phyloP scores from a whole-genome alignment of 176 grass and related monocot species.

The Aegilops tauschii region DNA sequence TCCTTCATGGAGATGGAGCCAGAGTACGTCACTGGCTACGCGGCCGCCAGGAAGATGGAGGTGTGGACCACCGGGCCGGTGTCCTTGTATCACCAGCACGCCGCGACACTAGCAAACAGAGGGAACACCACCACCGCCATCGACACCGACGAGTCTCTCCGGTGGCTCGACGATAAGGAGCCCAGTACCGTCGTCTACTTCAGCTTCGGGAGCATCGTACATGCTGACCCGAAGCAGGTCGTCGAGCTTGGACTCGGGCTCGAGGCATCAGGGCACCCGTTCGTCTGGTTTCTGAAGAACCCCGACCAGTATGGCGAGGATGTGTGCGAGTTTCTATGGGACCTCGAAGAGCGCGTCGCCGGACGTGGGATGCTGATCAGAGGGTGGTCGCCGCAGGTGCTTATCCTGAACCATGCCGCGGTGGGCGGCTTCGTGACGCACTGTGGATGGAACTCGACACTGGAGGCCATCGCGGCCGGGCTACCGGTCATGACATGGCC shows the following conservation, averaged over 20 bases:
- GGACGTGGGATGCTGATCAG: constrained; percentile 41
- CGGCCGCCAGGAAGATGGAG: constrained; percentile 35
- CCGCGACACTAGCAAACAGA: background rate
- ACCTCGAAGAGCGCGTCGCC: constrained; percentile 19
- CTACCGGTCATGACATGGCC: constrained; percentile 62
- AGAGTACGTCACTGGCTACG: constrained; percentile 39
- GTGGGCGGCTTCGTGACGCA: constrained; percentile 71
- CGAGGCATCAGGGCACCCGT: constrained; percentile 35
- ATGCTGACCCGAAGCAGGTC: constrained; percentile 29
- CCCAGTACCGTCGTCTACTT: constrained; percentile 56
- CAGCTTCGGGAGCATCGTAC: constrained; percentile 64
- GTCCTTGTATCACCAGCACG: constrained; percentile 45
- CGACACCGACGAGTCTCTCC: constrained; percentile 29
- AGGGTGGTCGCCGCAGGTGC: constrained; percentile 63
- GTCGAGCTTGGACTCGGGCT: constrained; percentile 55
- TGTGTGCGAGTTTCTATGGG: background rate
- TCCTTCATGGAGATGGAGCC: constrained; percentile 58
- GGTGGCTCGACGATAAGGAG: constrained; percentile 51
- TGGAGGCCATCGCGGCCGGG: constrained; percentile 49
- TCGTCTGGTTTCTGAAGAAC: constrained; percentile 56
- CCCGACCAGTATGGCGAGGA: background rate
- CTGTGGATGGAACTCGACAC: constrained; percentile 89
- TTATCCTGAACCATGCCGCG: constrained; percentile 54
- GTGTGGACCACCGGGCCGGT: constrained; percentile 62
- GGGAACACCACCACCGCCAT: constrained; percentile 21